Evolutionary conservation across 2,329 filamentous ascomycete genomes (phyloP), one percentile per base, ranked within the genome.

Genomic region (Magnaporthiopsis incrustans): DNA sequence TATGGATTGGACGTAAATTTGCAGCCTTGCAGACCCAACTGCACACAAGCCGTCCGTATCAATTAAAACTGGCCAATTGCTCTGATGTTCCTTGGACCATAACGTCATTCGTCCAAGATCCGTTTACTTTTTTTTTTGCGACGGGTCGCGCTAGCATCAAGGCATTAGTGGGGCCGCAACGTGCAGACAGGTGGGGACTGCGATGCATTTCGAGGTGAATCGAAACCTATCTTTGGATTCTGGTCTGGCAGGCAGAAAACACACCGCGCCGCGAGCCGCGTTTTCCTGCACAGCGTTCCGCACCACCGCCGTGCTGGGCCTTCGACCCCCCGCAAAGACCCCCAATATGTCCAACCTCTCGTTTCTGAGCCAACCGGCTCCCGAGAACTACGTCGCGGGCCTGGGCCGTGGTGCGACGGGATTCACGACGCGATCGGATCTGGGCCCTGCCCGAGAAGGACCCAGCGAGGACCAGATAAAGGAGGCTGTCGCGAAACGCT

Each of bases 381-480:
- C 90, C 15, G 90, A 92, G 71, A 94, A 93, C 76, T 94, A 94
- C 73, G 94, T 99, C 68, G 95, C 95, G 68, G 95, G 95, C 85
- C 88, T 99, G 67, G 95, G 95, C 78, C 90, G 96, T 83, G 95
- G 95, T 78, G 96, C 96, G 27, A 99, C 95, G 10, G 95, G 96
- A 66, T 99, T 99, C 79, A 98, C 95, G 22, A 99, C 95, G 57
- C 88, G 96, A 72, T 98, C 94, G 65, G 95, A 99, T 83, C 82
- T 99, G 65, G 95, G 96, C 65, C 95, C 96, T 62, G 94, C 94
- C 65, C 86, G 94, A 71, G 94, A 98, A 79, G 94, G 95, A n/a
- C 95, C 95, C 59, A 97, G 90, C 67, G 93, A 97, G 71, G 95
- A 98, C 74, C 94, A 98, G 78, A 97, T 99, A 78, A 97, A 98